Evolutionary conservation across 1,139 yeast species (phyloP).

Genomic region (Taphrina pruni): DNA sequence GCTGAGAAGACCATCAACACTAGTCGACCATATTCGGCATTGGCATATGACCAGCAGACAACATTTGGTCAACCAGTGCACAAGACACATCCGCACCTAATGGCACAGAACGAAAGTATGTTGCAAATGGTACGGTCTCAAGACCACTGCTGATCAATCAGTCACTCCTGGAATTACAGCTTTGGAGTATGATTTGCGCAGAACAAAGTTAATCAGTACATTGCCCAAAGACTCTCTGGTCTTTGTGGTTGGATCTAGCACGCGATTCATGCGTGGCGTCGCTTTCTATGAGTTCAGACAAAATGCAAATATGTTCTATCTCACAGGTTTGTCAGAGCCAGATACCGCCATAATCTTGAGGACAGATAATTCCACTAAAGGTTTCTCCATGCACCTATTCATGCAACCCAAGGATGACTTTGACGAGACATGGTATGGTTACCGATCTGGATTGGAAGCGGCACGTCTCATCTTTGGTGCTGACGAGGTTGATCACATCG

Average conservation of each 20-base stretch:
- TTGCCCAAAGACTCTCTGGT: conserved; percentile 73
- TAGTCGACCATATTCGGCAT: no score
- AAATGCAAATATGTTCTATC: conserved; percentile 67
- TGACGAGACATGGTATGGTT: conserved; percentile 94
- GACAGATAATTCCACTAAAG: conserved; percentile 51
- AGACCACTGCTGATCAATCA: conserved; percentile 5
- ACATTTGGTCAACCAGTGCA: conserved; percentile 76
- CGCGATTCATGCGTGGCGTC: conserved; percentile 82
- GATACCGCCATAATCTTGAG: conserved; percentile 78
- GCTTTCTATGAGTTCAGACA: conserved; percentile 93
- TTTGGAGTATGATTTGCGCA: conserved; percentile 74
- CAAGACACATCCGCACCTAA: conserved; percentile 80
- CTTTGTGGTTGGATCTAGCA: conserved; percentile 67
- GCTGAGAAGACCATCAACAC: no score
- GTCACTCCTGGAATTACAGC: conserved; percentile 89
- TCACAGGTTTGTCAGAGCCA: conserved; percentile 78
- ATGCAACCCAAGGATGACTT: conserved; percentile 82
- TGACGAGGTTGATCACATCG: conserved; percentile 58
- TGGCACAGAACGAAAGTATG: conserved; percentile 66
- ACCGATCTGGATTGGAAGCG: conserved; percentile 82
- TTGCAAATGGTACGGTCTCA: neutral
- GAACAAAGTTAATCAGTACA: conserved; percentile 62
- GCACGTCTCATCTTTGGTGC: conserved; percentile 86
- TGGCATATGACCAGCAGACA: conserved; percentile 9
- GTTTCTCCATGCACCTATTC: conserved; percentile 65